Conservation (phyloP, 495 filamentous ascomycete species). For the Penicillium alfredii region DNA sequence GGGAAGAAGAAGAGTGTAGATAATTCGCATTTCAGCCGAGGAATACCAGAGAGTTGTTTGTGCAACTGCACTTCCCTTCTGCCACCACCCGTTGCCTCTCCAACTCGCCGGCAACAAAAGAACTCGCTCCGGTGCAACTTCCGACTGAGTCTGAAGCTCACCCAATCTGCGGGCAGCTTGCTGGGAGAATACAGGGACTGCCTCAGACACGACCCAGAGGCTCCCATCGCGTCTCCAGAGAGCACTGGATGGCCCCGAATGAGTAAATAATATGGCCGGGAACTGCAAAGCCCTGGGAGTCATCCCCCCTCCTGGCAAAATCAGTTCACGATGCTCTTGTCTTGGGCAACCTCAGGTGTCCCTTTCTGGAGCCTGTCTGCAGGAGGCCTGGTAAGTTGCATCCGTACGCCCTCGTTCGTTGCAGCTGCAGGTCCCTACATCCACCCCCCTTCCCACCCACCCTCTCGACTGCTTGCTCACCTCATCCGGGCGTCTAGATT, state of each 20-base stretch:
- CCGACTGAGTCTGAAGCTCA: neutral
- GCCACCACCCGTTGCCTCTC: no score
- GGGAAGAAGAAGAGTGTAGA: neutral
- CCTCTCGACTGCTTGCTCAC: conserved; percentile 1
- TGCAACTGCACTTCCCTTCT: neutral
- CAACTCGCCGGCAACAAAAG: no score
- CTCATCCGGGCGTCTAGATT: conserved; percentile 1
- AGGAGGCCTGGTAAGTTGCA: conserved; percentile 23
- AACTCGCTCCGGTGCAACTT: neutral
- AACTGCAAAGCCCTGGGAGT: conserved; percentile 4
- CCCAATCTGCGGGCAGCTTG: neutral
- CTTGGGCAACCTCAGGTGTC: conserved; percentile 5
- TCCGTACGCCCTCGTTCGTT: conserved; percentile 11
- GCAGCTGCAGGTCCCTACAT: conserved; percentile 13
- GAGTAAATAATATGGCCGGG: conserved; percentile 13
- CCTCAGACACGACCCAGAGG: neutral
- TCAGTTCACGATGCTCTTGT: conserved; percentile 8
- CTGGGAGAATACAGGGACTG: neutral
- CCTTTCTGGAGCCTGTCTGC: conserved; percentile 13
- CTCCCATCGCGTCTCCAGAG: no score
- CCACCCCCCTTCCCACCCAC: neutral
- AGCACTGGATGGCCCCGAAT: conserved; percentile 2
- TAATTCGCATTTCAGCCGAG: conserved; percentile 1
- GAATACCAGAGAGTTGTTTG: neutral
- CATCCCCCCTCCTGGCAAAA: conserved; percentile 1